phyloP scores from a whole-genome alignment of 2,329 filamentous ascomycete genomes.

The Pseudohalonectria lignicola region DNA sequence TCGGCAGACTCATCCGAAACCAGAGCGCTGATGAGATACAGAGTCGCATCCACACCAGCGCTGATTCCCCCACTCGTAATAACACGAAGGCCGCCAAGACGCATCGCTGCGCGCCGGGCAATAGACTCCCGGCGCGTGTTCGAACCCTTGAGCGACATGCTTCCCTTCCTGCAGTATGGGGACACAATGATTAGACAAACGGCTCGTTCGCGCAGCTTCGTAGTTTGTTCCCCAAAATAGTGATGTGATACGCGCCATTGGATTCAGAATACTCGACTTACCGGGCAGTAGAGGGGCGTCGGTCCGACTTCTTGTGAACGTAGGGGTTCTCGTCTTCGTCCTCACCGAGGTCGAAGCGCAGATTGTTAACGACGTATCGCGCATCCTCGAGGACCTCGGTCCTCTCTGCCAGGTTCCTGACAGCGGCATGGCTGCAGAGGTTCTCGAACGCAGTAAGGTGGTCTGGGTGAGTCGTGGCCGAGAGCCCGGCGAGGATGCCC shows the following conservation, averaged over 20 bases:
- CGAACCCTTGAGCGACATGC: slow-evolving; percentile 68
- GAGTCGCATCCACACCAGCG: slow-evolving; percentile 69
- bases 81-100: slow-evolving; percentile 58
- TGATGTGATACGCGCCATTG: slow-evolving; percentile 16
- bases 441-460: slow-evolving; percentile 72
- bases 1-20: slow-evolving; percentile 67
- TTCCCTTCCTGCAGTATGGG: slow-evolving; percentile 54
- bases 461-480: slow-evolving; percentile 75
- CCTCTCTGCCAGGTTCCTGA: slow-evolving; percentile 60
- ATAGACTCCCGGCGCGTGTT: slow-evolving; percentile 70
- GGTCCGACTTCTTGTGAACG: slow-evolving; percentile 63
- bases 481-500: slow-evolving; percentile 67
- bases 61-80: slow-evolving; percentile 72
- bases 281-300: slow-evolving; percentile 50
- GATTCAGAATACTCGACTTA: no score
- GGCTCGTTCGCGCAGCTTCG: no score
- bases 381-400: slow-evolving; percentile 73
- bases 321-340: slow-evolving; percentile 78
- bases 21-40: slow-evolving; percentile 78
- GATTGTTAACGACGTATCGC: slow-evolving; percentile 84
- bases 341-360: slow-evolving; percentile 74
- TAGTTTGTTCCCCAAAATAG: no score
- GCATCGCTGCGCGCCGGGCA: slow-evolving; percentile 65
- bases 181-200: slow-evolving; percentile 10
- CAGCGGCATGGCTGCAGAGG: slow-evolving; percentile 63